Conservation (phyloP, 2,329 filamentous ascomycete species). For the Colletotrichum acutatum region DNA sequence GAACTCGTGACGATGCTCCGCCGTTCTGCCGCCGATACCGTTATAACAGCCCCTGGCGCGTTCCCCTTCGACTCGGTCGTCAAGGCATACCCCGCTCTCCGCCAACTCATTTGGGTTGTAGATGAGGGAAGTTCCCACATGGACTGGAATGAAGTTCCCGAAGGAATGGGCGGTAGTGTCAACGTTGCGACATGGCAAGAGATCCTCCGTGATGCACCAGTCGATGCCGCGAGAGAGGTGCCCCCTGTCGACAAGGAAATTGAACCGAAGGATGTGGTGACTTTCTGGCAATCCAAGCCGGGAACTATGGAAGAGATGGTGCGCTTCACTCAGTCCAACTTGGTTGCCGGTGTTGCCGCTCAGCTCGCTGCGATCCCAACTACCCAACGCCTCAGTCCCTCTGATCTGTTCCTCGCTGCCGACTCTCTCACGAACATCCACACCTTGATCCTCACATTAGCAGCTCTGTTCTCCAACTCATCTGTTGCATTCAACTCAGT, state of each 20-base stretch:
- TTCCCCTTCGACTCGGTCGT: conserved; percentile 82
- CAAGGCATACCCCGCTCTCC: conserved; percentile 75
- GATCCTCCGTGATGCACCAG: conserved; percentile 77
- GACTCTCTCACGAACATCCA: conserved; percentile 85
- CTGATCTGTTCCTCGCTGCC: conserved; percentile 86
- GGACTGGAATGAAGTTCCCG: conserved; percentile 92
- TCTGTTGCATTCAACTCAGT: conserved; percentile 92
- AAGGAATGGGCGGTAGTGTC: conserved; percentile 77
- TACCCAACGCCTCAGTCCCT: conserved; percentile 76
- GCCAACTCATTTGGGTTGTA: conserved; percentile 90
- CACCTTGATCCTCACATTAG: conserved; percentile 81
- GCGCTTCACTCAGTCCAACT: conserved; percentile 82
- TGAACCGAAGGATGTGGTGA: conserved; percentile 66
- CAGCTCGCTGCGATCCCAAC: conserved; percentile 81
- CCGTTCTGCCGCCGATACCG: conserved; percentile 78
- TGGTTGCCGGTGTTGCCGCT: conserved; percentile 87
- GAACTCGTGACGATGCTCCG: conserved; percentile 78
- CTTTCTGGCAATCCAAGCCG: conserved; percentile 72
- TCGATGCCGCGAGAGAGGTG: conserved; percentile 69
- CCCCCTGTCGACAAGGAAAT: conserved; percentile 69
- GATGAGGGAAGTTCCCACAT: conserved; percentile 91
- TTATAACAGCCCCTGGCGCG: conserved; percentile 88
- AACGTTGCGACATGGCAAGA: conserved; percentile 95
- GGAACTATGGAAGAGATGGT: conserved; percentile 75
- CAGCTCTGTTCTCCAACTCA: conserved; percentile 85